A percentile compares a stretch with the other conserved stretches of the same genome.
Conservation (phyloP, 805 yeast genomes). For the Blastobotrys chiropterorum region DNA sequence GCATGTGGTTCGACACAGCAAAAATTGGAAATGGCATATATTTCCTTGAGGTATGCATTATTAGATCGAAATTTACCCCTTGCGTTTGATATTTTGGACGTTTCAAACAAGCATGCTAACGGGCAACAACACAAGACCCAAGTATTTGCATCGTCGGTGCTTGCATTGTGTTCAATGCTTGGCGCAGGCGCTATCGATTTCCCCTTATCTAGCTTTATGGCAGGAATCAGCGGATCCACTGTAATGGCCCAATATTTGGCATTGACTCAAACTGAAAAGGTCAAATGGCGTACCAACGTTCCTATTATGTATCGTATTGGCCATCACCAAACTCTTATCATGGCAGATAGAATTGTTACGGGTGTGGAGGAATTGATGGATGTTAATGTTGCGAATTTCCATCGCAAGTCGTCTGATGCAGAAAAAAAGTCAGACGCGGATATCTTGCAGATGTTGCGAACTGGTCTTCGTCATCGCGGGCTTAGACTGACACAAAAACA, state of each 20-base stretch:
- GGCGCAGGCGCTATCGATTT: background rate
- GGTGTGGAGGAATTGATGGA: slow-evolving; percentile 19
- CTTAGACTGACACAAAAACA: slow-evolving; percentile 35
- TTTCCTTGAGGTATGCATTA: background rate
- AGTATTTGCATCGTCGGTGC: background rate
- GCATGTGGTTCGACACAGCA: background rate
- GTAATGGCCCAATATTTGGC: background rate
- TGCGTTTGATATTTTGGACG: slow-evolving; percentile 1
- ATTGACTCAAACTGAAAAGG: background rate
- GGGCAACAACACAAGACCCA: background rate
- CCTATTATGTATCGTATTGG: background rate
- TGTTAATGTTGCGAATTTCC: slow-evolving; percentile 9
- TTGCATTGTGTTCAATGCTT: background rate
- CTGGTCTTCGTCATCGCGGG: slow-evolving; percentile 13
- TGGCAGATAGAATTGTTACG: slow-evolving; percentile 14
- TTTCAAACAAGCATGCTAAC: background rate
- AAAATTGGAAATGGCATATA: background rate
- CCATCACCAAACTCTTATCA: slow-evolving; percentile 1
- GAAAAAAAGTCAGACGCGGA: background rate
- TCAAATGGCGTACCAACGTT: background rate
- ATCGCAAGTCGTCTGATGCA: background rate
- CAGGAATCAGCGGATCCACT: background rate
- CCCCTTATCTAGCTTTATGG: background rate
- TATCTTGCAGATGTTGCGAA: background rate
- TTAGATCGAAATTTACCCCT: background rate